These are phyloP conservation scores for Pichia sp. DNA, from an alignment of 1,139 yeast genomes.

Conservation along the genomic window DNA sequence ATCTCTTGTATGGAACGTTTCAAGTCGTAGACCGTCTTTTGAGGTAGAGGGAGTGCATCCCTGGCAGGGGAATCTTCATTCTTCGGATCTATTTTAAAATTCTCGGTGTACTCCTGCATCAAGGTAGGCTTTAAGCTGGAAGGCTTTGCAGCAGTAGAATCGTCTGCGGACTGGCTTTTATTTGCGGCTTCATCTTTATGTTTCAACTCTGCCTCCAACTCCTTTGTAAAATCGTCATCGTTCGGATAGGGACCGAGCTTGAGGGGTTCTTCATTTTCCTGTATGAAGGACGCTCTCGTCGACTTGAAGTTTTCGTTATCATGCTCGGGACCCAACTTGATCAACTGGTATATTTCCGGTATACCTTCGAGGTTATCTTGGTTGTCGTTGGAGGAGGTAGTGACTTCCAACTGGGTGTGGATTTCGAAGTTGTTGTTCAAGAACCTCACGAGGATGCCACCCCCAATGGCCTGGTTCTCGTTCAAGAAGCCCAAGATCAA, in stretches of 20 bases:
- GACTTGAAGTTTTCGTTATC: slow-evolving; percentile 21
- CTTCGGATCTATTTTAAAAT: slow-evolving; percentile 43
- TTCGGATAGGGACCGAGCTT: slow-evolving; percentile 78
- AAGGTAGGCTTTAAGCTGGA: slow-evolving; percentile 32
- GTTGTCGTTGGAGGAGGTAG: slow-evolving; percentile 28
- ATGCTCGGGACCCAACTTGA: slow-evolving; percentile 23
- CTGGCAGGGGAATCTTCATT: slow-evolving; percentile 63
- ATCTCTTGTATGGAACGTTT: slow-evolving; percentile 73
- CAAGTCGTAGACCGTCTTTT: slow-evolving; percentile 73
- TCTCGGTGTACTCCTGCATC: slow-evolving; percentile 47
- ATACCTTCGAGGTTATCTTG: slow-evolving; percentile 31
- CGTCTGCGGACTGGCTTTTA: slow-evolving; percentile 35
- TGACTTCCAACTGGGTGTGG: slow-evolving; percentile 44
- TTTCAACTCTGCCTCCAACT: slow-evolving; percentile 77
- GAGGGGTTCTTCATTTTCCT: slow-evolving; percentile 65
- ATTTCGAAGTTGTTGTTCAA: slow-evolving; percentile 84
- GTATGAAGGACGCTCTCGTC: slow-evolving; percentile 15
- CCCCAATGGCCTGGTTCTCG: slow-evolving; percentile 91
- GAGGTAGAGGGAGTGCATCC: slow-evolving; percentile 79
- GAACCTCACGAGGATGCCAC: slow-evolving; percentile 77
- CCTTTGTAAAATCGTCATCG: slow-evolving; percentile 80
- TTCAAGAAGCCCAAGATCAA: slow-evolving; percentile 79
- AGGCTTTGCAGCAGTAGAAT: slow-evolving; percentile 10
- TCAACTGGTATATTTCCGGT: slow-evolving; percentile 31
- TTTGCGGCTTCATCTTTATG: slow-evolving; percentile 48